These are phyloP conservation scores for Candida schatavii DNA, from an alignment of 805 yeast species.

Conservation along the genomic window DNA sequence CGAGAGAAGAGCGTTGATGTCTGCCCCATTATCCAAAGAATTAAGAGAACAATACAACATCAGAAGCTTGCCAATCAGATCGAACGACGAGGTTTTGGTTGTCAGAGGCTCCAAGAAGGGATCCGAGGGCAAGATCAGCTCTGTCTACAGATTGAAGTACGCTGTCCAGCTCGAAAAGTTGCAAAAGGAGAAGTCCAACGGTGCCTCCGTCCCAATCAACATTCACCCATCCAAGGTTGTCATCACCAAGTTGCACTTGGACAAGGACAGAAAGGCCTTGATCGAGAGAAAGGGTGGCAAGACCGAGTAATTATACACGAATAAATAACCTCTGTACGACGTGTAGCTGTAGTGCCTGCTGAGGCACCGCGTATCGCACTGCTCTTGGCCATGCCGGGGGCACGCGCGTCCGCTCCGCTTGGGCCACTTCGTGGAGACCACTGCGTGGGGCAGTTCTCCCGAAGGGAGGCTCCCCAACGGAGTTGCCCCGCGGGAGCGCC, in stretches of 20 bases:
- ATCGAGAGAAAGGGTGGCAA: slow-evolving; percentile 98
- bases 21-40: slow-evolving; percentile 99
- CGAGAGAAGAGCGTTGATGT: slow-evolving; percentile 88
- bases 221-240: slow-evolving; percentile 98
- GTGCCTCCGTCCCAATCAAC: slow-evolving; percentile 96
- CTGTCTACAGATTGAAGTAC: slow-evolving; percentile 98
- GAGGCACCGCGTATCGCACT: too few relatives aligned
- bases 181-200: slow-evolving; percentile 96
- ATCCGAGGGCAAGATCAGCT: slow-evolving; percentile 95
- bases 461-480: too few relatives aligned
- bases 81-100: slow-evolving; percentile 92
- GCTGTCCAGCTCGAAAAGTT: slow-evolving; percentile 96
- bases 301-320: slow-evolving; percentile 58
- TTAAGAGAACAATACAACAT: slow-evolving; percentile 96
- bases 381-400: too few relatives aligned
- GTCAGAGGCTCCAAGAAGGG: slow-evolving; percentile 99
- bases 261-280: slow-evolving; percentile 98
- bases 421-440: too few relatives aligned
- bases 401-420: too few relatives aligned
- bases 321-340: slow-evolving; percentile 12
- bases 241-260: slow-evolving; percentile 96
- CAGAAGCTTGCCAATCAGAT: slow-evolving; percentile 95
- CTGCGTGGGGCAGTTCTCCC: too few relatives aligned
- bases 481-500: too few relatives aligned
- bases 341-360: too few relatives aligned